Conservation (phyloP, 768 basidiomycete species). For the Agaricus sinodeliciosus region DNA sequence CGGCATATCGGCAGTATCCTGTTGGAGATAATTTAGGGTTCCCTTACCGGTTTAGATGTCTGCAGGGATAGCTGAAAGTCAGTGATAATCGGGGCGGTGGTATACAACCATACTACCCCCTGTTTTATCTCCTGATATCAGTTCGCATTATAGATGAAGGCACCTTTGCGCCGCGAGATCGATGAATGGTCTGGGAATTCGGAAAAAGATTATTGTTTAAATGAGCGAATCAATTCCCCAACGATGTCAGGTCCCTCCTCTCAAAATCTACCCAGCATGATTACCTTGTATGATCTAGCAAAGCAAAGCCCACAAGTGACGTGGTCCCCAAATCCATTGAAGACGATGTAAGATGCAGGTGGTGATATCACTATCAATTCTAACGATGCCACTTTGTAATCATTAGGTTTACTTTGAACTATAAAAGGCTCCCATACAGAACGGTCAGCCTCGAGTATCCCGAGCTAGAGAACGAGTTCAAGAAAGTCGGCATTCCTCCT, state of each 20-base stretch:
- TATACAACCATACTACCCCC: no score
- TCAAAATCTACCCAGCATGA: conserved; percentile 3
- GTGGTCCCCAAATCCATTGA: conserved; percentile 7
- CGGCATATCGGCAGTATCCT: no score
- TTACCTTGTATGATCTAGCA: conserved; percentile 12
- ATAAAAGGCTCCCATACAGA: conserved; percentile 16
- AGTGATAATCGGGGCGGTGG: no score
- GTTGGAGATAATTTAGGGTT: no score
- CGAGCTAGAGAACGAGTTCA: conserved; percentile 26
- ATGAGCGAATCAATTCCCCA: no score
- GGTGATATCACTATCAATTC: neutral
- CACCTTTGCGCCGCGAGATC: no score
- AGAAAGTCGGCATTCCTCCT: conserved; percentile 24
- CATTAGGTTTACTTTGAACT: conserved; percentile 5
- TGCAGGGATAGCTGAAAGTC: no score
- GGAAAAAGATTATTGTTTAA: no score
- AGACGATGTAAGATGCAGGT: neutral
- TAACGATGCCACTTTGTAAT: neutral
- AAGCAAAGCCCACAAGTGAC: neutral
- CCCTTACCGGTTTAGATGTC: no score
- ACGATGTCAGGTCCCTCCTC: neutral
- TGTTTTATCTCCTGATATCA: no score
- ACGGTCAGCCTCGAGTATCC: conserved; percentile 38
- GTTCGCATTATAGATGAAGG: no score
- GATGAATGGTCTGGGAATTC: no score